Base-by-base conservation (phyloP, 257 asterid genomes). In the Solanum neorickii region DNA sequence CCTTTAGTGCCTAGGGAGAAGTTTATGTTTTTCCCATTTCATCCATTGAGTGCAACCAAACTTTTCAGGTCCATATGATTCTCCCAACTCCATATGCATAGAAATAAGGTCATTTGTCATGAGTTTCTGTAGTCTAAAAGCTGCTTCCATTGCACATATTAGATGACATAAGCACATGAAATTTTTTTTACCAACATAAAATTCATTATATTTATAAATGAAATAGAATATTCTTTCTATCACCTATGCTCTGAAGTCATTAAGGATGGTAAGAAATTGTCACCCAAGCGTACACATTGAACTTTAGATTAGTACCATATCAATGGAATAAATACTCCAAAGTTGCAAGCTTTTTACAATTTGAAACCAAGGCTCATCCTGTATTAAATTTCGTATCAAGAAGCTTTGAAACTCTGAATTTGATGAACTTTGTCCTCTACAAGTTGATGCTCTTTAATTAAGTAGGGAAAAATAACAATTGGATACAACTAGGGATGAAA, bases 81-180 rank as follows among this genome's bases (percentile, higher is more conserved):
- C 94, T 86, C 89, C 90, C 88, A 89, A 90, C 82, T 95, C 99
- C 76, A 88, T 93, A 86, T 96, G 95, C 98, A 95, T 95, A 20
- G 89, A 31, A 69, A 94, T 92, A 88, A 95, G 93, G 88, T 95
- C 99, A 87, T 95, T 95, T 95, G 93, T 94, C 94, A 95, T 88
- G 77, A 96, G 91, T 70, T 91, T 91, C 56, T 96, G 97, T 83
- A 94, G 91, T 91, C 91, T 94, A 86, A 93, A 92, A 25, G 97
- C 91, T 10, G 93, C 97, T 84, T 96, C 96, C 25, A 98, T 96
- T 87, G 90, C 95, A 91, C 94, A 96, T 83, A 95, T 93, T 97
- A 94, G 89, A 88, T 65, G 68, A 83, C 68, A 74, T 21, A 87
- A 87, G 87, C 86, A 87, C 74, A 76, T 18, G 31, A 46, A n/a